Percentiles rank a stretch among this genome's conserved stretches.
phyloP scores from a whole-genome alignment of 345 rosid species.

The Eutrema heterophyllum region DNA sequence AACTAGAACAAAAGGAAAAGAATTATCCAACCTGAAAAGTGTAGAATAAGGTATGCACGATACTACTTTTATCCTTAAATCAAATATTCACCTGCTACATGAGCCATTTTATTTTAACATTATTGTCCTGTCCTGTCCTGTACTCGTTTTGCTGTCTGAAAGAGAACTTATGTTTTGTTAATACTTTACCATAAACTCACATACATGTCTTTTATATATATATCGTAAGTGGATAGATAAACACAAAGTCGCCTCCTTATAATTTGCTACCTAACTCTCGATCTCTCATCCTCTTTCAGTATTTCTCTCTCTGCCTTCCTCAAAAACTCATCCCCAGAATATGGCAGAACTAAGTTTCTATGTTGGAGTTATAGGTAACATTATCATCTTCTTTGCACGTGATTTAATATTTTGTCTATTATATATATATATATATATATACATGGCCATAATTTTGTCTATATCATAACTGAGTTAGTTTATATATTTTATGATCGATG shows the following conservation, averaged over 20 bases:
- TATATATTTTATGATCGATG: slow-evolving; percentile 11
- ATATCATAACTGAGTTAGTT: background rate
- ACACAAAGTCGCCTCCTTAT: slow-evolving; percentile 14
- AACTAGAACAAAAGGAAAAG: background rate
- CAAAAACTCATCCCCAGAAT: background rate
- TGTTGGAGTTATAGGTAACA: slow-evolving; percentile 59
- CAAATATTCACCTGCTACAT: slow-evolving; percentile 24
- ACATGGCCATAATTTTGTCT: background rate
- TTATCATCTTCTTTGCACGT: background rate
- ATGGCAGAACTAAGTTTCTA: slow-evolving; percentile 46
- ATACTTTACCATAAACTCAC: slow-evolving; percentile 5
- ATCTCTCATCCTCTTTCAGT: background rate
- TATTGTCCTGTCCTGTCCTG: background rate
- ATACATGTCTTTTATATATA: background rate
- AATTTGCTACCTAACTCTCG: background rate
- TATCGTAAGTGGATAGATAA: background rate
- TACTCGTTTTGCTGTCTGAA: slow-evolving; percentile 8
- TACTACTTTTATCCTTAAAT: background rate
- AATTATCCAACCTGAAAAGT: slow-evolving; percentile 14
- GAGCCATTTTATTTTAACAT: slow-evolving; percentile 1
- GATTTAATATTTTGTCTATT: no score
- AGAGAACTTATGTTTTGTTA: slow-evolving; percentile 11
- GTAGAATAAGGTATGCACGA: slow-evolving; percentile 13
- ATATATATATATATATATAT: background rate
- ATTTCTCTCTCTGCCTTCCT: background rate